phyloP scores from a whole-genome alignment of 805 yeast species.

The Saccharomycopsis schoenii region DNA sequence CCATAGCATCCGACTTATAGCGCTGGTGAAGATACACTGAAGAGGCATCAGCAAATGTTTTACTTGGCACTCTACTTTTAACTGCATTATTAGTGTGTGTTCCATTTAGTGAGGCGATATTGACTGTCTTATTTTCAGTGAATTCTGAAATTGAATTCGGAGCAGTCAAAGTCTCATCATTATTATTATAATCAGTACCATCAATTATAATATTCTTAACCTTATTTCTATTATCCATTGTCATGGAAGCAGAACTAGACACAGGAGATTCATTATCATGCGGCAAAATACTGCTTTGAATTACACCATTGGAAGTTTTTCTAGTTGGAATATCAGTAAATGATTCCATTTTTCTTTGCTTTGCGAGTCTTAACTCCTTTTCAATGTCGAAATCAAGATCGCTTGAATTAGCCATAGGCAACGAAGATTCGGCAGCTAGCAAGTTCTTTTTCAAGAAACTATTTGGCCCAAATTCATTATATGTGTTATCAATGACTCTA shows the following conservation, averaged over 20 bases:
- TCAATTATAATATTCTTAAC: background rate
- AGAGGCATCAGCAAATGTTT: background rate
- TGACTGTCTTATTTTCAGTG: background rate
- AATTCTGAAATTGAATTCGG: background rate
- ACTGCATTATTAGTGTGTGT: background rate
- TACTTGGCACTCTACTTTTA: background rate
- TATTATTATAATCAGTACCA: background rate
- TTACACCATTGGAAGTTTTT: background rate
- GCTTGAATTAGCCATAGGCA: background rate
- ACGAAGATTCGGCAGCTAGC: background rate
- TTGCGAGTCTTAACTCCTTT: background rate
- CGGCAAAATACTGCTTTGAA: background rate
- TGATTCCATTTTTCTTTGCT: background rate
- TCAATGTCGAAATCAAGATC: background rate
- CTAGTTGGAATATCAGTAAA: background rate
- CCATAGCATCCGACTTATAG: conserved; percentile 17
- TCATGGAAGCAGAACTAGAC: background rate
- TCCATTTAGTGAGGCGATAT: background rate
- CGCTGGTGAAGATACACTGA: conserved; percentile 14
- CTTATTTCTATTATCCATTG: background rate
- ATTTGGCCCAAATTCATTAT: background rate
- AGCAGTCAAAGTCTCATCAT: background rate
- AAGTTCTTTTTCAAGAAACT: background rate
- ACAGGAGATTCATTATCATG: background rate
- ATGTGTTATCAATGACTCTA: background rate